These are phyloP conservation scores for Camellia lanceoleosa DNA, from an alignment of 148 eudicot species.

Conservation along the genomic window DNA sequence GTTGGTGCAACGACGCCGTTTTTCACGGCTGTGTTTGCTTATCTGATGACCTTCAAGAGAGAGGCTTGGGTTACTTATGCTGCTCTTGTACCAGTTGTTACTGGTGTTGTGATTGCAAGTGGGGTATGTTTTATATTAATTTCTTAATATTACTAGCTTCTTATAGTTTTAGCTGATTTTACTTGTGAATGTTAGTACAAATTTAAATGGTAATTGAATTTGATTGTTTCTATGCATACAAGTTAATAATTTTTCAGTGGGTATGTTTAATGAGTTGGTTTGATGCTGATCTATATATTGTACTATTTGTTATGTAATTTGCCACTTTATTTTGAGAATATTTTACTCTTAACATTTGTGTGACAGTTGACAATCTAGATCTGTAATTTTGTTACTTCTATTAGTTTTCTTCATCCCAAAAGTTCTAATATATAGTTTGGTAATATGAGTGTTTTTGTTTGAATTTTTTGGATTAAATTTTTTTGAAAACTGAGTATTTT, in stretches of 20 bases:
- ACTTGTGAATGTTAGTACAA: neutral
- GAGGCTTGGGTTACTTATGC: constrained; percentile 85
- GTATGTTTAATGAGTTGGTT: constrained; percentile 11
- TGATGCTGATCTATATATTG: constrained; percentile 1
- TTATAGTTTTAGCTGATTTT: neutral
- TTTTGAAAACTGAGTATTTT: too few relatives aligned
- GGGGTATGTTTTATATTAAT: constrained; percentile 54
- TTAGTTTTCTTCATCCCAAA: neutral
- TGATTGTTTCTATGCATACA: neutral
- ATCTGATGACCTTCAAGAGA: constrained; percentile 69
- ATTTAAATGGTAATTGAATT: neutral
- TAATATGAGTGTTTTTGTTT: too few relatives aligned
- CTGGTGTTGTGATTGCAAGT: constrained; percentile 92
- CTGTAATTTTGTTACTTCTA: neutral
- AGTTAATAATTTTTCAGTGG: constrained; percentile 11
- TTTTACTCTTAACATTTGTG: neutral
- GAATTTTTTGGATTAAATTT: too few relatives aligned
- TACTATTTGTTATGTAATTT: neutral
- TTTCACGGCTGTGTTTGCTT: constrained; percentile 88
- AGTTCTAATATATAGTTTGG: neutral
- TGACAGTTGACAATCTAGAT: constrained; percentile 17
- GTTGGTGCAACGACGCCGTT: constrained; percentile 96
- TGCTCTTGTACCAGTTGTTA: constrained; percentile 84
- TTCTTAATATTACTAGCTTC: neutral
- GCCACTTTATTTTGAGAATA: neutral